phyloP scores from a whole-genome alignment of 2,329 filamentous ascomycete species.

The Diaporthe sp. region DNA sequence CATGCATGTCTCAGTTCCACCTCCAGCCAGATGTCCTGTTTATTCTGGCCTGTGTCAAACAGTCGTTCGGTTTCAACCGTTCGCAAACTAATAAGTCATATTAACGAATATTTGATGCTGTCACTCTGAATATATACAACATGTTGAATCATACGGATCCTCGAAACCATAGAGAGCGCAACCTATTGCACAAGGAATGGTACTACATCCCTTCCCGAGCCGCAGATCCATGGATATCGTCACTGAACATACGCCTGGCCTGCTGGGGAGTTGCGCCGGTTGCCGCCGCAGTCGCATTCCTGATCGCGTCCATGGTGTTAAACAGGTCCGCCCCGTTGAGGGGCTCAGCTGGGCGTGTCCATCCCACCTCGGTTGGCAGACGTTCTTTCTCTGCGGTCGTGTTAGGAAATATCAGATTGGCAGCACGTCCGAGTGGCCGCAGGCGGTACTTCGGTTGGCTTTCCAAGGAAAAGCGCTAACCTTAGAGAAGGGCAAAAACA shows the following conservation, averaged over 20 bases:
- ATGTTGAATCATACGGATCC: not conserved
- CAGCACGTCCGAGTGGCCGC: not conserved
- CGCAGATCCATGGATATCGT: constrained; percentile 24
- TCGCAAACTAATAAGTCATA: not conserved
- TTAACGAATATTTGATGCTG: not conserved
- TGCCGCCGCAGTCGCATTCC: constrained; percentile 19
- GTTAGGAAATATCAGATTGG: not conserved
- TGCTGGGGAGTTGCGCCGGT: constrained; percentile 2
- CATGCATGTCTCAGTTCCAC: not conserved
- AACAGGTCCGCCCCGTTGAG: not conserved
- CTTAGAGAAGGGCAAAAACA: not conserved
- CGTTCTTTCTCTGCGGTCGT: constrained; percentile 43
- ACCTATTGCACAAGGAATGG: not conserved
- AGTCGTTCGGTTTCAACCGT: not conserved
- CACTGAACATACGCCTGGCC: constrained; percentile 17
- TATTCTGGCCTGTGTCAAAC: not conserved
- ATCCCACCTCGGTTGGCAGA: constrained; percentile 44
- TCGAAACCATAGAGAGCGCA: not conserved
- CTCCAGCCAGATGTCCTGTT: not conserved
- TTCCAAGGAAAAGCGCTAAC: too few species aligned
- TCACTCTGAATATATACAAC: not conserved
- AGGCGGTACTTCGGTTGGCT: not conserved
- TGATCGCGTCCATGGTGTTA: not conserved
- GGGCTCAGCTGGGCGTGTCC: constrained; percentile 36
- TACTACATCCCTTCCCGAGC: not conserved